Base-by-base conservation (phyloP, 257 asterid species). In the Gentiana macrophylla region DNA sequence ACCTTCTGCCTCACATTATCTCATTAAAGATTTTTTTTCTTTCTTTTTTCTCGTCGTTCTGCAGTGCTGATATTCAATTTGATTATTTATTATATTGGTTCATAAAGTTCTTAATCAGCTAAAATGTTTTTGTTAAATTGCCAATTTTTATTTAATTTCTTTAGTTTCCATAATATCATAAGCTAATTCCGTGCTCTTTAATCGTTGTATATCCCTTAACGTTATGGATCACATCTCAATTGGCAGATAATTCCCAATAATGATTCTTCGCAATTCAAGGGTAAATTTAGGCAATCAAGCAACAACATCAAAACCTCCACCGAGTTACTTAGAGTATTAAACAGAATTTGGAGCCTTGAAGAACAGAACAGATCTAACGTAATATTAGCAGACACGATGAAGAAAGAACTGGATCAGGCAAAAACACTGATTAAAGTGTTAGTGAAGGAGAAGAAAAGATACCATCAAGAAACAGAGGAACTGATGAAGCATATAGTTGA, bases 291-390 rank as follows among this genome's bases (percentile, higher is more conserved):
- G 48, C 79, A 73, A 53, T 68, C 89, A 41, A 80, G 79, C 62
- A 76, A 70, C 52, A 57, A 75, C 67, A 79, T 82, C 62, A 82
- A 79, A 74, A 84, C 92, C 36, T 84, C 98, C 13, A 77, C 89
- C 0, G 98, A 86, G 80, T 76, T 90, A 15, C 84, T 86, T 12
- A 80, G 78, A 67, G 86, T 90, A 34, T 86, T 90, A 53, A 86
- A 90, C 35, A 74, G 89, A 71, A 84, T 90, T 15, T 90, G 96
- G 96, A 86, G 74, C 67, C 98, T 90, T 10, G 98, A 90, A 79
- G 95, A 90, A 62, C 84, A 80, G 59, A 86, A 84, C 32, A 73
- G 73, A 3, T 62, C 89, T 49, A 82, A 82, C 66, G 74, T 76
- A 63, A 79, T 84, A 4, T 67, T 84, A 56, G 80, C 82, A 12